Percentiles rank a stretch among this genome's conserved stretches.
Conservation (phyloP, 2,329 filamentous ascomycete genomes). For the Talaromyces sp. region DNA sequence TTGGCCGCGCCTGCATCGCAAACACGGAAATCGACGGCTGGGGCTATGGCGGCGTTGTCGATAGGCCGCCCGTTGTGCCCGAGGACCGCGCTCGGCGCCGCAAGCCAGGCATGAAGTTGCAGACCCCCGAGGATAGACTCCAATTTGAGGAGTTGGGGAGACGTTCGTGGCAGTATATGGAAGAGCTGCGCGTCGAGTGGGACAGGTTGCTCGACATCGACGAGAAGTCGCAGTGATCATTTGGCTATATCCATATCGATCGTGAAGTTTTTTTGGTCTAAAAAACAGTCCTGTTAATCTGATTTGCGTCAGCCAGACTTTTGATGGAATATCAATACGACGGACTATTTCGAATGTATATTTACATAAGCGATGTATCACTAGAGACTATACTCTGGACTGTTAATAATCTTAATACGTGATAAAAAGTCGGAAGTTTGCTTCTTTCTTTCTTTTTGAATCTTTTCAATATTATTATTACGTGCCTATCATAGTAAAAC, state of each 20-base stretch:
- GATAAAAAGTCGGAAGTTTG: neutral
- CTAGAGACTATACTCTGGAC: neutral
- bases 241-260: neutral
- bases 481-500: neutral
- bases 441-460: neutral
- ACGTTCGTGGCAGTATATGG: slow-evolving; percentile 38
- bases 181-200: slow-evolving; percentile 36
- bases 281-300: too few relatives aligned
- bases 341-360: neutral
- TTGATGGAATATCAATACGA: neutral
- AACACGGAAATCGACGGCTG: slow-evolving; percentile 82
- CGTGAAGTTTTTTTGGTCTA: neutral
- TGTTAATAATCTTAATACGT: neutral
- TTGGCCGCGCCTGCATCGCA: slow-evolving; percentile 58
- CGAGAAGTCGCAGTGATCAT: slow-evolving; percentile 15
- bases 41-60: slow-evolving; percentile 58
- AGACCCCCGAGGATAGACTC: slow-evolving; percentile 44
- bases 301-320: neutral
- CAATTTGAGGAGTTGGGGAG: slow-evolving; percentile 37
- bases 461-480: neutral
- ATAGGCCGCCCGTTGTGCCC: slow-evolving; percentile 45
- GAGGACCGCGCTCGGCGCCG: slow-evolving; percentile 51
- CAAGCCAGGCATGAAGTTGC: slow-evolving; percentile 52
- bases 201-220: slow-evolving; percentile 32
- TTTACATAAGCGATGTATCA: neutral